phyloP scores from a whole-genome alignment of 768 basidiomycete genomes.

The Russula griseocarnosa region DNA sequence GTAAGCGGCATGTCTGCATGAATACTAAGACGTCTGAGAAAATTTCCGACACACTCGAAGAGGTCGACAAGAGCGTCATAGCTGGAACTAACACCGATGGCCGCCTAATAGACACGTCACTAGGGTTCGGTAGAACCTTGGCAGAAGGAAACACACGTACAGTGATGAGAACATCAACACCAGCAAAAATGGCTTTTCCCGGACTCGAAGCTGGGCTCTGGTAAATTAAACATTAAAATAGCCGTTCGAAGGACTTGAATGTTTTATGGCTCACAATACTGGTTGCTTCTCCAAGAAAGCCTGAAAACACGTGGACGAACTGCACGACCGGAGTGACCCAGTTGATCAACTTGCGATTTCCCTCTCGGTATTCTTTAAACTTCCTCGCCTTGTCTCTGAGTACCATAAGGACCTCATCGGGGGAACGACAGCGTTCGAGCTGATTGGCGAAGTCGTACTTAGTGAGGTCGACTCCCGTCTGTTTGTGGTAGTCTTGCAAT shows the following conservation, averaged over 20 bases:
- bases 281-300: neutral
- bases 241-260: neutral
- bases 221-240: neutral
- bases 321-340: slow-evolving; percentile 7
- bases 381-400: slow-evolving; percentile 7
- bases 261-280: neutral
- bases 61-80: slow-evolving; percentile 20
- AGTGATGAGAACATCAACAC: slow-evolving; percentile 9
- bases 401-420: neutral
- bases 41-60: slow-evolving; percentile 1
- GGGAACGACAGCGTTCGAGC: slow-evolving; percentile 4
- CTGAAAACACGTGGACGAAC: slow-evolving; percentile 8
- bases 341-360: slow-evolving; percentile 13
- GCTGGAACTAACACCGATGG: slow-evolving; percentile 1
- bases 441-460: neutral
- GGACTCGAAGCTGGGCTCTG: neutral
- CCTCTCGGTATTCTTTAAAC: slow-evolving; percentile 15
- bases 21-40: slow-evolving; percentile 11
- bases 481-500: slow-evolving; percentile 3
- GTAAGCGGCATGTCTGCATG: neutral
- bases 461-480: slow-evolving; percentile 15
- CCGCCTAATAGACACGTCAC: slow-evolving; percentile 1
- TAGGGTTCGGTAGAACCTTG: too few species aligned
- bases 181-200: slow-evolving; percentile 14
- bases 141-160: neutral